Evolutionary conservation across 1,284 basidiomycete genomes (phyloP), one percentile per base, ranked within the genome.

Genomic region (Leccinum subspadiceum): DNA sequence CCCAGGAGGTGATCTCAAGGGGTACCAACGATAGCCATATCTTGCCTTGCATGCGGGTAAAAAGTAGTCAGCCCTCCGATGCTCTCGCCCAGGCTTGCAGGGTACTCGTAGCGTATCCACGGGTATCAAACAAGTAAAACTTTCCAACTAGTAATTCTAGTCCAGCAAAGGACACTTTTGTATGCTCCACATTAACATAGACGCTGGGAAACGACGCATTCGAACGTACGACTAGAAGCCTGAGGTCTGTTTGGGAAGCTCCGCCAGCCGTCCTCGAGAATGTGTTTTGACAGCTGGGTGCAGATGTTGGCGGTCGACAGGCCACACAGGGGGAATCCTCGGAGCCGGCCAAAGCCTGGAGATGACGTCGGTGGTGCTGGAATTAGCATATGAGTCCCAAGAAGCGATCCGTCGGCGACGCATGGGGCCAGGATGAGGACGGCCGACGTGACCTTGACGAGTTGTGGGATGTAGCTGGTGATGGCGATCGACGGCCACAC

Each of bases 111-210:
- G 85, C 77, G 68, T 88, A 79, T 10, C 88, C 89, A 12, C 82
- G 77, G 39, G 73, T 73, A 68, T 91, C 88, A 66, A 87, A 90
- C 12, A 92, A 72, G 68, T 86, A 89, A 61, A 92, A 75, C 72
- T 93, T 93, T 15, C 89, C 89, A 2, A 84, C 82, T 26, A 93
- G 76, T 75, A 88, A 93, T 2, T 85, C 86, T 0, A 93, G 77
- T 3, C 92, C 90, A 0, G 89, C 85, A 66, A 89, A 93, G 0
- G 88, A 83, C 20, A 89, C 86, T 87, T 13, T 2, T 6, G 13
- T 2, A 37, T 46, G n/a, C 20, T 5, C n/a, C 63, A 1, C 29
- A 31, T 60, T 4, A 64, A 52, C 20, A 35, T 5, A 10, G n/a
- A 2, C 10, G 13, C 1, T n/a, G 5, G 39, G 5, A n/a, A 0